Evolutionary conservation across 805 yeast genomes (phyloP).

Genomic region (Zygoascus ofunaensis): DNA sequence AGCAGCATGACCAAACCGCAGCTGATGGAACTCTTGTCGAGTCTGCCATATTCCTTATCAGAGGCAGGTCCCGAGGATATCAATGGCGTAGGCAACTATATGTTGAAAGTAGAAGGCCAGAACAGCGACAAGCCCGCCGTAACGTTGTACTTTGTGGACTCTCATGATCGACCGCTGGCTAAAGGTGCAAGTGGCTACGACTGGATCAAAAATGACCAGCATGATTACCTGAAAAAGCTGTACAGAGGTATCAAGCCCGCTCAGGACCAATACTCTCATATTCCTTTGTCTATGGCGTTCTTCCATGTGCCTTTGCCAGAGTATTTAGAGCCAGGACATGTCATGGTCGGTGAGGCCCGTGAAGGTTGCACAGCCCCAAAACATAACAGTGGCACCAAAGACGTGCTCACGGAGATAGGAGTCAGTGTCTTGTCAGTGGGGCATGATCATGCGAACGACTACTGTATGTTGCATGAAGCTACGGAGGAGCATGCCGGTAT

Average conservation of each 20-base stretch:
- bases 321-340: constrained; percentile 40
- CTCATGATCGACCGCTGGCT: constrained; percentile 66
- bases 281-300: constrained; percentile 72
- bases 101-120: constrained; percentile 41
- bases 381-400: constrained; percentile 58
- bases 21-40: constrained; percentile 46
- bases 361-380: constrained; percentile 78
- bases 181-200: constrained; percentile 63
- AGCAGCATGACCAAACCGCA: constrained; percentile 55
- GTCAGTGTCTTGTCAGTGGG: constrained; percentile 75
- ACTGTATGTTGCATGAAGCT: constrained; percentile 52
- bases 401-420: constrained; percentile 51
- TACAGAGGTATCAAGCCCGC: constrained; percentile 25
- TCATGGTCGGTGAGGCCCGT: constrained; percentile 50
- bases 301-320: constrained; percentile 94
- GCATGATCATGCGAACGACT: constrained; percentile 94
- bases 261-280: constrained; percentile 31
- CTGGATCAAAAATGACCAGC: constrained; percentile 66
- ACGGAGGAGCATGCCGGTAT: constrained; percentile 26
- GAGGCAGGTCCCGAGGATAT: constrained; percentile 54
- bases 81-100: constrained; percentile 80
- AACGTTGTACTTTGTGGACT: constrained; percentile 68
- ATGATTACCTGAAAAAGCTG: constrained; percentile 42
- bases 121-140: constrained; percentile 35
- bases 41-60: constrained; percentile 63